Base-by-base conservation (phyloP, 2,329 filamentous ascomycete genomes). In the Verruconis gallopava region DNA sequence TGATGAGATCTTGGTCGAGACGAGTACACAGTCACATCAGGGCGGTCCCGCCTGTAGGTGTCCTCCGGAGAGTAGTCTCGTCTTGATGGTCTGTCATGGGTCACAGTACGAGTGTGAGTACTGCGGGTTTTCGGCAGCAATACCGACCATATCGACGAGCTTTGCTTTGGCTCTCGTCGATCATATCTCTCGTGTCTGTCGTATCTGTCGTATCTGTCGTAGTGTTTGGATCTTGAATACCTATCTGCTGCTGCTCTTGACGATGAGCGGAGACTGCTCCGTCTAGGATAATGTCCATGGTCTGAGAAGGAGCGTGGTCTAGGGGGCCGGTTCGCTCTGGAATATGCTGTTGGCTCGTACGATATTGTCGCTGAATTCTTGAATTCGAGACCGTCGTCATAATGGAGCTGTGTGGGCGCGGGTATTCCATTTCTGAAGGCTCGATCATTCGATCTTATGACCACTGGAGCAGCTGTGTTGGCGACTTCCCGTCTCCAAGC, bases 401-500 rank as follows among this genome's bases (percentile, higher is more conserved):
- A 18, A 6, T 20, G 20, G 4, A 36, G 17, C 18, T 42, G 25
- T 6, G 21, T n/a, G 15, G 38, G 38, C n/a, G 38, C 38, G 18
- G 38, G 38, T 11, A 33, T 13, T 18, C 40, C 40, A 11, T 25
- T 35, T 11, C 40, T 30, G 19, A 37, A 42, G 17, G 30, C 14
- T 20, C 15, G 11, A 20, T 42, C 18, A 33, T 20, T 13, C 12
- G 40, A 21, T 21, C 22, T 30, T 15, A 42, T 25, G 12, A 37
- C 19, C 17, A 42, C 14, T 9, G 33, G 30, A 18, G 30, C 15
- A 21, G 40, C 15, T 14, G 30, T 21, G n/a, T 42, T 21, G 21
- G 40, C 40, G 17, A 42, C 40, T 15, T 42, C 40, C 17, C 21
- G 18, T 19, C 40, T 42, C 40, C 40, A 42, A 11, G 15, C 21